Base-by-base conservation (phyloP, 2,329 filamentous ascomycete species). In the Apiospora hydei region DNA sequence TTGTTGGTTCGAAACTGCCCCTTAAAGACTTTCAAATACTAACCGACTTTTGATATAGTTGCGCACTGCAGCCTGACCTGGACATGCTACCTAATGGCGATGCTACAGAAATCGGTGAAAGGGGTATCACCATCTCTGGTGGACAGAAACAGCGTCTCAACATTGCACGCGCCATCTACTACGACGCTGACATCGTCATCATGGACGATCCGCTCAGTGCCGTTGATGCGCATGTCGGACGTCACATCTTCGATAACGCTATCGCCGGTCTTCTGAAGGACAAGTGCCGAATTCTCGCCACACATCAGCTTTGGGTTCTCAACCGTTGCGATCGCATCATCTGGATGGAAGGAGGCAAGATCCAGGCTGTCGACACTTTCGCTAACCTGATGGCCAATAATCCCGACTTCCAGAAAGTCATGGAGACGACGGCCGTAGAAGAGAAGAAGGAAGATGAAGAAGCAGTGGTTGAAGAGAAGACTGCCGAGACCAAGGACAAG, bases 91-190 rank as follows among this genome's bases (percentile, higher is more conserved):
- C 96, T 0, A 90, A 93, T 72, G 93, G 94, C 18, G 96, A 98
- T 77, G 83, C 89, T 77, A 99, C 96, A 0, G 96, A 98, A 81
- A 98, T 98, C 78, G 96, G 96, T 38, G 96, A 98, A 82, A 91
- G 95, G 73, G 96, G 96, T 70, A 98, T 98, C 78, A 98, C 95
- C 0, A 93, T 98, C 1, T 98, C 95, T 24, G 96, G 96, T 71
- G 96, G 96, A 1, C 96, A 98, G 82, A 98, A 98, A 82, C 96
- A 98, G 81, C 91, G 96, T 14, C 86, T 98, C 76, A 98, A 98
- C 80, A 98, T 98, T 78, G 96, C 96, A 24, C 89, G 96, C 68
- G 90, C 91, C 73, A 92, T 93, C 75, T 88, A 95, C 83, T 93
- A 92, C 73, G 86, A 92, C 73, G 87, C 91, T 14, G 90, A 92